phyloP scores from a whole-genome alignment of 768 basidiomycete species.

The Psilocybe sp. region DNA sequence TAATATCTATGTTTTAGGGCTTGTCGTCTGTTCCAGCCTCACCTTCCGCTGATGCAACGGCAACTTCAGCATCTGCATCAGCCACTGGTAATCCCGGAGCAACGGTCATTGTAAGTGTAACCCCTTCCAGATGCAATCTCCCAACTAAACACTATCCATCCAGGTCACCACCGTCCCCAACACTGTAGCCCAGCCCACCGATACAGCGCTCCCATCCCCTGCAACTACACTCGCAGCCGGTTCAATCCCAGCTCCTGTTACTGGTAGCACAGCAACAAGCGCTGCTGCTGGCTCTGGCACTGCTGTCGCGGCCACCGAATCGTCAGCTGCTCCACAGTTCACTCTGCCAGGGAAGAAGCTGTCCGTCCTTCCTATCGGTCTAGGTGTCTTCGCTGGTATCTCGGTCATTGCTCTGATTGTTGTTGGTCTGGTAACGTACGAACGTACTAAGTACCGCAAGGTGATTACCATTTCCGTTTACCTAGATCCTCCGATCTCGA shows the following conservation, averaged over 20 bases:
- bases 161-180: too few relatives aligned
- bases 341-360: slow-evolving; percentile 69
- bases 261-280: slow-evolving; percentile 7
- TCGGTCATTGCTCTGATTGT: slow-evolving; percentile 80
- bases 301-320: slow-evolving; percentile 31
- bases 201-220: neutral
- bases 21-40: slow-evolving; percentile 14
- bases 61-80: slow-evolving; percentile 10
- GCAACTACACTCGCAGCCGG: slow-evolving; percentile 19
- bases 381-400: slow-evolving; percentile 83
- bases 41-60: slow-evolving; percentile 8
- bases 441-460: slow-evolving; percentile 85
- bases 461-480: slow-evolving; percentile 34
- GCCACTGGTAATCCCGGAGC: slow-evolving; percentile 30
- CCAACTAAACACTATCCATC: too few relatives aligned
- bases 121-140: slow-evolving; percentile 18
- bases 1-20: slow-evolving; percentile 8
- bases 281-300: slow-evolving; percentile 27
- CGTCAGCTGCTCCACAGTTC: slow-evolving; percentile 44
- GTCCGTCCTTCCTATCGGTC: slow-evolving; percentile 76
- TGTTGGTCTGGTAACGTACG: slow-evolving; percentile 82
- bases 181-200: too few relatives aligned
- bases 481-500: neutral
- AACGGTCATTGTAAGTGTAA: slow-evolving; percentile 16
- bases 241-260: slow-evolving; percentile 5